Base-by-base conservation (phyloP, 2,329 filamentous ascomycete genomes). In the Aureobasidium zeae region DNA sequence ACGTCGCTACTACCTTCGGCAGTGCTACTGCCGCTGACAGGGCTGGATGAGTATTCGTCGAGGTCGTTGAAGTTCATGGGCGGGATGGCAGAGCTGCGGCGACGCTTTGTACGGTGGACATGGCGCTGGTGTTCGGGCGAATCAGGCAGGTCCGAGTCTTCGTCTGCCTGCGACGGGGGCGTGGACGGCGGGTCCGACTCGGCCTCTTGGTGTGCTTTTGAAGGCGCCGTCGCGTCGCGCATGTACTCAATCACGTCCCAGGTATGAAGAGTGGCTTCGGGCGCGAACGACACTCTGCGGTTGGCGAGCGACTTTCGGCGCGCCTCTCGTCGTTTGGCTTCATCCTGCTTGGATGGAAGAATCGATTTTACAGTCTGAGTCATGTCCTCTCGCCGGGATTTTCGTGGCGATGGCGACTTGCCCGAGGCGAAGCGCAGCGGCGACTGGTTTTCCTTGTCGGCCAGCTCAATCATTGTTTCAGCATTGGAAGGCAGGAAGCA, bases 261-360 rank as follows among this genome's bases (percentile, higher is more conserved):
- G 0, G 91, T 98, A 60, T 98, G 91, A 25, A 98, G 72, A 3
- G 91, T 98, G 10, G 91, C 91, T 65, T 98, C 91, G 1, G 91
- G 91, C 4, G 91, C 91, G 63, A 98, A 98, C 0, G 89, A 96
- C 24, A 98, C 91, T 57, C 91, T 79, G 56, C 91, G 79, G 60
- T 91, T 94, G 35, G 89, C 76, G 46, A 94, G 74, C 13, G 88
- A 95, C 61, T 96, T 96, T 53, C 91, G 77, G 50, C 91, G 81
- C 32, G 86, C 88, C 61, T 94, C 91, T 53, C 87, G 76, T 44
- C 87, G 76, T 54, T 89, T 80, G 47, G 63, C 63, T 55, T 67
- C 63, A 42, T 71, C 69, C 62, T 78, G 68, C 58, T 76, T 73
- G 52, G 77, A 68, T 5, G 81, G 73, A 44, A 85, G 58, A 30